These are phyloP conservation scores for Mesostigma viride DNA, from an alignment of 139 green algal genomes.

Conservation along the genomic window DNA sequence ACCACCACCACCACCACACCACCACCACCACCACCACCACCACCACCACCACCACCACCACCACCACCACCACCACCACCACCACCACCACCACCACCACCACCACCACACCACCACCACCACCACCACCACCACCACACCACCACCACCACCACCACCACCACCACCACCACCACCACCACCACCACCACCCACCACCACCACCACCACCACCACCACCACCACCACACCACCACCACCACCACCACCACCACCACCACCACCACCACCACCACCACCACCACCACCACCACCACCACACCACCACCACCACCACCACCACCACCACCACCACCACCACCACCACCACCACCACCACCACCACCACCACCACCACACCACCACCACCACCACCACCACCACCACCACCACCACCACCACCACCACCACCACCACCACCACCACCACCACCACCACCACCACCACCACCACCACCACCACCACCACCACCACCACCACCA, in stretches of 20 bases:
- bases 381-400: background rate
- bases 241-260: slow-evolving; percentile 1
- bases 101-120: slow-evolving; percentile 1
- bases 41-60: slow-evolving; percentile 1
- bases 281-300: slow-evolving; percentile 1
- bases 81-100: slow-evolving; percentile 1
- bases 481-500: background rate
- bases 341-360: slow-evolving; percentile 1
- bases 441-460: background rate
- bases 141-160: slow-evolving; percentile 1
- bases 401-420: background rate
- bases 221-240: slow-evolving; percentile 1
- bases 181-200: no score
- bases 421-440: slow-evolving; percentile 1
- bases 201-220: background rate
- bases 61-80: background rate
- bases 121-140: slow-evolving; percentile 1
- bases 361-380: background rate
- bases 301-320: background rate
- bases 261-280: slow-evolving; percentile 1
- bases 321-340: slow-evolving; percentile 1
- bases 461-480: slow-evolving; percentile 1
- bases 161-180: background rate
- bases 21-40: slow-evolving; percentile 1
- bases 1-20: slow-evolving; percentile 1